These are phyloP conservation scores for Entomortierella beljakovae DNA, from an alignment of 192 early-diverging fungal species.

Conservation along the genomic window DNA sequence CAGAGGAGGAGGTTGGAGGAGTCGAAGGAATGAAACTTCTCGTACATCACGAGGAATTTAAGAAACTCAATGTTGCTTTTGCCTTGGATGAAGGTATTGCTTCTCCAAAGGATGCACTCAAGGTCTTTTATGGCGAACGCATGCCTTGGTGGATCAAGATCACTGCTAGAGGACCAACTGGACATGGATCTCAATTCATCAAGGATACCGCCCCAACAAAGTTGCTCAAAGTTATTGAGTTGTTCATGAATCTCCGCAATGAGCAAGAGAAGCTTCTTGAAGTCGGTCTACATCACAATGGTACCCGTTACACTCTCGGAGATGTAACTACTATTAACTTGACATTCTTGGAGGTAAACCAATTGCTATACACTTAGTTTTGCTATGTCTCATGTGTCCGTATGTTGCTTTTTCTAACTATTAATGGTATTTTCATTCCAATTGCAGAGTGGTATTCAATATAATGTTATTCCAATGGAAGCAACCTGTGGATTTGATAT, in stretches of 20 bases:
- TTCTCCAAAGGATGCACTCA: slow-evolving; percentile 69
- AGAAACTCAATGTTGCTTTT: slow-evolving; percentile 80
- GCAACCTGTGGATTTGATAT: slow-evolving; percentile 80
- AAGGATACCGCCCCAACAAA: slow-evolving; percentile 75
- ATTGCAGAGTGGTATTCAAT: slow-evolving; percentile 72
- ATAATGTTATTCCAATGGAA: slow-evolving; percentile 84
- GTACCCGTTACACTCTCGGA: slow-evolving; percentile 66
- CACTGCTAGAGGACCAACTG: slow-evolving; percentile 76
- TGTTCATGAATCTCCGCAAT: slow-evolving; percentile 76
- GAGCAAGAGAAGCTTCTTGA: slow-evolving; percentile 69
- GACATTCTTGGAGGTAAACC: slow-evolving; percentile 71
- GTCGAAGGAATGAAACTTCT: slow-evolving; percentile 80
- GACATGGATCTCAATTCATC: slow-evolving; percentile 90
- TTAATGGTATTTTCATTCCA: neutral
- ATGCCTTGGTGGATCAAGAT: slow-evolving; percentile 88
- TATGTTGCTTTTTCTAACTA: neutral
- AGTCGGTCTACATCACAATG: slow-evolving; percentile 63
- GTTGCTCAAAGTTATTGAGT: slow-evolving; percentile 74
- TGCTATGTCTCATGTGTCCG: neutral
- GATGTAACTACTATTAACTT: slow-evolving; percentile 88
- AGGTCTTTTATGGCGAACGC: slow-evolving; percentile 89
- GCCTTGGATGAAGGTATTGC: slow-evolving; percentile 90
- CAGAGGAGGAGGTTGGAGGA: slow-evolving; percentile 88
- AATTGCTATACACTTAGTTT: neutral
- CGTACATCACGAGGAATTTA: slow-evolving; percentile 75